phyloP scores from a whole-genome alignment of 164 flowering plant species.

The Kingdonia uniflora region DNA sequence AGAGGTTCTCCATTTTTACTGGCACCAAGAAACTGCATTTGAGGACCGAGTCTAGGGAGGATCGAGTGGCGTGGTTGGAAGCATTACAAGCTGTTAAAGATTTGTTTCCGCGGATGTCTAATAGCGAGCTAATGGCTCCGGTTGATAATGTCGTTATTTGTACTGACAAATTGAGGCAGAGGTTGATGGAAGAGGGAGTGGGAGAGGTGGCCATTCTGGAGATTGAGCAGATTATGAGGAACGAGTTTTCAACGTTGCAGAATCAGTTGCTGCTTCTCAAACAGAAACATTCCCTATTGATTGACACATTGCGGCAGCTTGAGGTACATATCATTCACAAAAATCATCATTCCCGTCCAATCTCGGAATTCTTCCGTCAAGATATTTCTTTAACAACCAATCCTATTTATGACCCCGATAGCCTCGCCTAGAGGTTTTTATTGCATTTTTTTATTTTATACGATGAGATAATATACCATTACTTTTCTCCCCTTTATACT shows the following conservation, averaged over 20 bases:
- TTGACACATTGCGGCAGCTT: conserved; percentile 74
- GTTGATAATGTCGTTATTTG: conserved; percentile 37
- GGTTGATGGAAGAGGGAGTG: conserved; percentile 68
- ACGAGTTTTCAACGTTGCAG: conserved; percentile 36
- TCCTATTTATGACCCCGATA: not conserved
- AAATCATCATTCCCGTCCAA: conserved; percentile 8
- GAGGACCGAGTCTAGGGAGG: conserved; percentile 77
- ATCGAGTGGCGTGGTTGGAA: conserved; percentile 73
- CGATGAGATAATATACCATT: too few relatives aligned
- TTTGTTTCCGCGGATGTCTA: conserved; percentile 86
- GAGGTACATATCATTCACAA: conserved; percentile 52
- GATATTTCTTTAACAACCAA: not conserved
- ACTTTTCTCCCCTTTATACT: too few relatives aligned
- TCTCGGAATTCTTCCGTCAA: conserved; percentile 10
- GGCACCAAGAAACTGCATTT: conserved; percentile 88
- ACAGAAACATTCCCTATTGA: conserved; percentile 74
- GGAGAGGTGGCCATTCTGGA: conserved; percentile 60
- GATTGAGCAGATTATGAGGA: conserved; percentile 42
- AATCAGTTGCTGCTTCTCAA: conserved; percentile 62
- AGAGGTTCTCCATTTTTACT: conserved; percentile 47
- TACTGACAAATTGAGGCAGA: conserved; percentile 71
- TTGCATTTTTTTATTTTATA: not conserved
- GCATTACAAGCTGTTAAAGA: conserved; percentile 89
- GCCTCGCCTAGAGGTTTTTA: not conserved
- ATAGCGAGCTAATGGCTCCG: conserved; percentile 75